These are phyloP conservation scores for Annulohypoxylon moriforme DNA, from an alignment of 495 filamentous ascomycete genomes.

Conservation along the genomic window DNA sequence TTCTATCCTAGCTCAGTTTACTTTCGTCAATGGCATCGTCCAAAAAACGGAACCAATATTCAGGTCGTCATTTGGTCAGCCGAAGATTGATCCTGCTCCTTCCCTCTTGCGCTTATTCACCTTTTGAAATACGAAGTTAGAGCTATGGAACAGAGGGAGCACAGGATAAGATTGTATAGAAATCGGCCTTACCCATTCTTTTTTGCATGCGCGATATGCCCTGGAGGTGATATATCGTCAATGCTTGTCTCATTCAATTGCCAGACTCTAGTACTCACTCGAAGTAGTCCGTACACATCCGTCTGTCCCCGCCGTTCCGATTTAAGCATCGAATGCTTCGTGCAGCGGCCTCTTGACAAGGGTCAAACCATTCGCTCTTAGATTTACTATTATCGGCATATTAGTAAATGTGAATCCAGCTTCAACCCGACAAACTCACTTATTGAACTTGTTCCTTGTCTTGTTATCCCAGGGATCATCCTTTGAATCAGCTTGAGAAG, in stretches of 20 bases:
- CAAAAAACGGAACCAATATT: neutral
- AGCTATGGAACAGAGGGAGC: slow-evolving; percentile 12
- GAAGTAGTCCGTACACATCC: slow-evolving; percentile 94
- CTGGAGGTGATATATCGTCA: slow-evolving; percentile 57
- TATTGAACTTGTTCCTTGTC: slow-evolving; percentile 58
- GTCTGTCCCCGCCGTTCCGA: slow-evolving; percentile 82
- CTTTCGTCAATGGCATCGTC: neutral
- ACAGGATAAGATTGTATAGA: neutral
- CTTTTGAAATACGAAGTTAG: slow-evolving; percentile 45
- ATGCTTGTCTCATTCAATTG: slow-evolving; percentile 6
- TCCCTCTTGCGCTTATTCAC: slow-evolving; percentile 63
- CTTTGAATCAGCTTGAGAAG: slow-evolving; percentile 37
- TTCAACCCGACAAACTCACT: slow-evolving; percentile 41
- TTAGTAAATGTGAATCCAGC: neutral
- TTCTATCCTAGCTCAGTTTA: neutral
- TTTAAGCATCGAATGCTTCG: slow-evolving; percentile 86
- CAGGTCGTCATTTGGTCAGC: neutral
- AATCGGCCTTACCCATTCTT: slow-evolving; percentile 79
- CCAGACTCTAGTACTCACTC: slow-evolving; percentile 68
- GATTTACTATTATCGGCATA: slow-evolving; percentile 69
- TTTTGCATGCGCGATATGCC: slow-evolving; percentile 94
- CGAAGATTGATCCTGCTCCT: slow-evolving; percentile 51
- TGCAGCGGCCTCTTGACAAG: slow-evolving; percentile 93
- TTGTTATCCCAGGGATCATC: slow-evolving; percentile 55
- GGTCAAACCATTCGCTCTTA: slow-evolving; percentile 88